A percentile compares a stretch with the other conserved stretches of the same genome.
phyloP scores from a whole-genome alignment of 1,284 basidiomycete genomes.

The Trichosporon faecale region DNA sequence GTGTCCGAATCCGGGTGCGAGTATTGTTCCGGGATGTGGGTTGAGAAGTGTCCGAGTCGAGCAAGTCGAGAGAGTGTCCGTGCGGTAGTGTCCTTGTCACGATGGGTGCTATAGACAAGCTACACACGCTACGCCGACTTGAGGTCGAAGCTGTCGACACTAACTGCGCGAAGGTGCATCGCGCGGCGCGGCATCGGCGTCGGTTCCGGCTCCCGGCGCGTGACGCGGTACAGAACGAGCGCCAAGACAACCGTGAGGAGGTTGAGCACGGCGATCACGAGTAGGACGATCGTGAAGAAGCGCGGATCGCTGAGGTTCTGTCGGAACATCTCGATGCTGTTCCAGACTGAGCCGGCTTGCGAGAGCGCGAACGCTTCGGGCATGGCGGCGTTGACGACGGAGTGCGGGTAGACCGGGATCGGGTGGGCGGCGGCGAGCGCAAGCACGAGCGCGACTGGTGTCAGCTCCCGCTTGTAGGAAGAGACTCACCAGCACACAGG shows the following conservation, averaged over 20 bases:
- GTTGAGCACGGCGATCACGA: background rate
- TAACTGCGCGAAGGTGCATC: background rate
- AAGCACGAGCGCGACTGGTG: background rate
- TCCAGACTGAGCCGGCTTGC: background rate
- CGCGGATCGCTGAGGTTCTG: slow-evolving; percentile 3
- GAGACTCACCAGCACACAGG: background rate
- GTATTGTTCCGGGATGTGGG: background rate
- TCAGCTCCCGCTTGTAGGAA: background rate
- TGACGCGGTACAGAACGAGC: background rate
- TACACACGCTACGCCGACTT: background rate
- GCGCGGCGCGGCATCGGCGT: background rate
- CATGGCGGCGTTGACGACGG: background rate
- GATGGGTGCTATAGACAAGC: background rate
- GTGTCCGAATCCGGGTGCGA: background rate
- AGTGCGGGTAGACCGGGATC: background rate
- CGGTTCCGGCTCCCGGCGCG: background rate
- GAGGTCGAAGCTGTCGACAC: background rate
- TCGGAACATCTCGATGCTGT: background rate
- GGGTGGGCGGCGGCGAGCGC: background rate
- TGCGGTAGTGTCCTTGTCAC: background rate
- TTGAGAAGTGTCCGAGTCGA: background rate
- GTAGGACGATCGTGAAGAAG: slow-evolving; percentile 2
- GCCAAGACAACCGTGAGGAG: background rate
- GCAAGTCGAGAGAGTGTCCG: background rate
- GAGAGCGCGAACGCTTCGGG: background rate